phyloP scores from a whole-genome alignment of 2,329 filamentous ascomycete genomes.

The Fusarium concolor region DNA sequence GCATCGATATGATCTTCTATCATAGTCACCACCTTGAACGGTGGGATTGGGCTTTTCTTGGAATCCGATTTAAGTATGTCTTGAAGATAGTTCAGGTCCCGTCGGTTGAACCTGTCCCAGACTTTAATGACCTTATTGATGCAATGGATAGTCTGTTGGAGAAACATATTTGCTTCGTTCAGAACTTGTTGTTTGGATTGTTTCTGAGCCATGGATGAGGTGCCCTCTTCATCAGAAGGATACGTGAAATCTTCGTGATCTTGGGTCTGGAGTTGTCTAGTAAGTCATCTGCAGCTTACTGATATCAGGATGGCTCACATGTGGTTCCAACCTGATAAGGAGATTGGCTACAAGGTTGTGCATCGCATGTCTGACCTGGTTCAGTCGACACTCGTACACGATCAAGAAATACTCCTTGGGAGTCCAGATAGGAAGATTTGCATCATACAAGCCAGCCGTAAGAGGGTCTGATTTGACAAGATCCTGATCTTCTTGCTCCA shows the following conservation, averaged over 20 bases:
- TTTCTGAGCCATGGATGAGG: background rate
- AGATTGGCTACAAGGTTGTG: background rate
- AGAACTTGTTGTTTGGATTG: background rate
- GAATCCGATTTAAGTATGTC: background rate
- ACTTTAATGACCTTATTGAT: background rate
- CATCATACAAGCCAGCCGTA: background rate
- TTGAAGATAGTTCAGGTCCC: background rate
- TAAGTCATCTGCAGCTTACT: rapidly evolving
- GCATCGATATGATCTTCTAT: background rate
- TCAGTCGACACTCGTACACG: background rate
- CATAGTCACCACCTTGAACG: background rate
- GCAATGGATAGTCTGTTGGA: background rate
- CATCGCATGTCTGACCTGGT: slow-evolving; percentile 5
- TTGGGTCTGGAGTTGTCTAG: background rate
- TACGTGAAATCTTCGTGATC: background rate
- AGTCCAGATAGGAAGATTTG: background rate
- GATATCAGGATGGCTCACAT: background rate
- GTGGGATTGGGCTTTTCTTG: background rate
- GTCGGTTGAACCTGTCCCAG: background rate
- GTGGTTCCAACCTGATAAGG: background rate
- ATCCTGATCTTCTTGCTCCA: background rate
- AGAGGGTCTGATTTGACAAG: background rate
- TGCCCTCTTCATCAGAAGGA: rapidly evolving
- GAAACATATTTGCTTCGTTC: background rate
- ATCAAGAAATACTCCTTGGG: slow-evolving; percentile 10